phyloP scores from a whole-genome alignment of 306 rosid species.

The Macrotyloma uniflorum region DNA sequence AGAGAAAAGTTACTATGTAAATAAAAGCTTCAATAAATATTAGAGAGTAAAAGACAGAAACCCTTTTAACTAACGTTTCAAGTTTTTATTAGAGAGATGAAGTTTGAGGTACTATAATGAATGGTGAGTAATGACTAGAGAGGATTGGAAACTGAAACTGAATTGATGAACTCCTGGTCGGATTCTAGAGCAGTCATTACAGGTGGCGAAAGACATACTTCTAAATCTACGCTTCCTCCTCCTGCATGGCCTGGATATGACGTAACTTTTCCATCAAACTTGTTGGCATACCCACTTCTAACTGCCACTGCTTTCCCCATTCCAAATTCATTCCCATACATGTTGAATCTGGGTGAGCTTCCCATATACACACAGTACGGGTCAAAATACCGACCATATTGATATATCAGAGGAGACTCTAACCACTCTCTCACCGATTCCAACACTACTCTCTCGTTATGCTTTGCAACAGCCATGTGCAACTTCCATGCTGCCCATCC shows the following conservation, averaged over 20 bases:
- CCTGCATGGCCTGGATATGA: constrained; percentile 49
- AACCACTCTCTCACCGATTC: constrained; percentile 35
- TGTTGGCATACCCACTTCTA: constrained; percentile 59
- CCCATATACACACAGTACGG: constrained; percentile 45
- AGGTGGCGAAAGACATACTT: constrained; percentile 47
- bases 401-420: constrained; percentile 26
- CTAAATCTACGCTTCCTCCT: constrained; percentile 68
- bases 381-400: neutral
- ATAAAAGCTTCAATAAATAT: no score
- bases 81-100: no score
- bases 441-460: constrained; percentile 20
- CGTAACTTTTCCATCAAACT: constrained; percentile 48
- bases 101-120: no score
- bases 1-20: no score
- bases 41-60: no score
- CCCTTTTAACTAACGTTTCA: no score
- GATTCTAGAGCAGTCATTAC: constrained; percentile 52
- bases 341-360: constrained; percentile 58
- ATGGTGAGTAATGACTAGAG: no score
- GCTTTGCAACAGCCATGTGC: constrained; percentile 48
- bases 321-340: constrained; percentile 66
- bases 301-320: constrained; percentile 63
- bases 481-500: constrained; percentile 70
- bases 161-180: constrained; percentile 51
- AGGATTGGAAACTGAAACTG: constrained; percentile 11